These are phyloP conservation scores for Sesbania bispinosa DNA, from an alignment of 306 rosid genomes.

Conservation along the genomic window DNA sequence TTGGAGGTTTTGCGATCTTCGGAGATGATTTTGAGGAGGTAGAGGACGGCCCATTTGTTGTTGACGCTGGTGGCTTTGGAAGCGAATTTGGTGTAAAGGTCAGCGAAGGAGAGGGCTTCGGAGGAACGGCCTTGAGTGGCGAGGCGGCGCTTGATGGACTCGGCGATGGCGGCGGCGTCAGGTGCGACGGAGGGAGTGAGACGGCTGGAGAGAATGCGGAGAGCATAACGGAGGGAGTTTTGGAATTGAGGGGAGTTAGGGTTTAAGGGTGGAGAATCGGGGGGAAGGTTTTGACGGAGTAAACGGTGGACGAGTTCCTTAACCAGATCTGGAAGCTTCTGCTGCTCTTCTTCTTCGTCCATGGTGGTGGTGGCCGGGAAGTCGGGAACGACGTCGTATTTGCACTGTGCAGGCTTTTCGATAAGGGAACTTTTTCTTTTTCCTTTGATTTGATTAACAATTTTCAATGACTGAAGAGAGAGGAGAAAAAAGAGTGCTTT, in stretches of 20 bases:
- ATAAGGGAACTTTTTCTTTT: not conserved
- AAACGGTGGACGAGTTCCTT: conserved; percentile 73
- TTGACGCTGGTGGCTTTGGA: conserved; percentile 63
- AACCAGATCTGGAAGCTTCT: conserved; percentile 80
- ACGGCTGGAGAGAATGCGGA: conserved; percentile 77
- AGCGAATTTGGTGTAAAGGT: conserved; percentile 72
- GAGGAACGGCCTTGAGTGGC: conserved; percentile 83
- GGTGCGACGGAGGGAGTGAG: conserved; percentile 79
- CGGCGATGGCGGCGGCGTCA: conserved; percentile 86
- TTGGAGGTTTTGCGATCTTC: conserved; percentile 55
- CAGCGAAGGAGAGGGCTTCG: conserved; percentile 91
- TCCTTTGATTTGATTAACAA: no score
- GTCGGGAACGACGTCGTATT: not conserved
- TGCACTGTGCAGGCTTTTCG: not conserved
- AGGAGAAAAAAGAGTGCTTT: no score
- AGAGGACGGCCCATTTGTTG: conserved; percentile 89
- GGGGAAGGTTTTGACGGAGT: conserved; percentile 44
- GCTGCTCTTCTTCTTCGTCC: conserved; percentile 92
- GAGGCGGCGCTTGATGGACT: conserved; percentile 83
- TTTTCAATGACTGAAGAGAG: not conserved
- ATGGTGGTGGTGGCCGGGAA: conserved; percentile 24
- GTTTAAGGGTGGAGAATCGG: conserved; percentile 35
- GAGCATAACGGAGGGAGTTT: conserved; percentile 73
- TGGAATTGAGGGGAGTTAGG: conserved; percentile 52
- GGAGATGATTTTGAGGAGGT: conserved; percentile 69